These are phyloP conservation scores for Candida andamanensis DNA, from an alignment of 805 yeast genomes.

Conservation along the genomic window DNA sequence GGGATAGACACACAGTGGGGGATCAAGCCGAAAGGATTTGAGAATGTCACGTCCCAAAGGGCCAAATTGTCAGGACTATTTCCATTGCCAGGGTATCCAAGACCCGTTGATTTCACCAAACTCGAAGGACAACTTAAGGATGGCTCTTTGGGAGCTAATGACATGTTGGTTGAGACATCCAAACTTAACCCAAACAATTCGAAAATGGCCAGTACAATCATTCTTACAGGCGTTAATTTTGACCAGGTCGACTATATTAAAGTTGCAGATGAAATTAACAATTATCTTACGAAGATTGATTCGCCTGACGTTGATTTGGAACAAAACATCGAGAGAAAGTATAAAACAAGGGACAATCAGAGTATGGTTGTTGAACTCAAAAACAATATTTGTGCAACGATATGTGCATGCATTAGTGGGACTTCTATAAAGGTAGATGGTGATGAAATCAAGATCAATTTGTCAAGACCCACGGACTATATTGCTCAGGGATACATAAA, in stretches of 20 bases:
- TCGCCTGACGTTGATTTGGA: constrained; percentile 29
- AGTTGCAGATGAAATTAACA: constrained; percentile 42
- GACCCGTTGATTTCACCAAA: constrained; percentile 39
- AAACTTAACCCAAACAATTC: constrained; percentile 38
- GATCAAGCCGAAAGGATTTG: constrained; percentile 64
- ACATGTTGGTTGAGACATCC: constrained; percentile 28
- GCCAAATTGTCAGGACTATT: constrained; percentile 79
- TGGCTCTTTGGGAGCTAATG: constrained; percentile 23
- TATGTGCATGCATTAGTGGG: constrained; percentile 39
- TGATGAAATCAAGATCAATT: constrained; percentile 6
- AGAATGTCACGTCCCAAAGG: constrained; percentile 64
- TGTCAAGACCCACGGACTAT: constrained; percentile 11
- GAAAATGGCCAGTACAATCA: constrained; percentile 24
- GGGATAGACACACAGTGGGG: constrained; percentile 63
- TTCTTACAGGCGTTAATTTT: constrained; percentile 30
- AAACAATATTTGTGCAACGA: constrained; percentile 50
- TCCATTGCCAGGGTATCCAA: constrained; percentile 64
- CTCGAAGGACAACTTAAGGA: constrained; percentile 35
- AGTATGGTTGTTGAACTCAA: constrained; percentile 48
- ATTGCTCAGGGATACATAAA: constrained; percentile 11
- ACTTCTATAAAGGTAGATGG: constrained; percentile 21
- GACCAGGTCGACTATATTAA: constrained; percentile 27
- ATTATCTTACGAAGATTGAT: constrained; percentile 40
- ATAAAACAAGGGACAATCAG: constrained; percentile 32
- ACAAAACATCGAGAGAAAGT: constrained; percentile 27